phyloP scores from a whole-genome alignment of 106 monocot genomes.

The Phalaenopsis equestris region DNA sequence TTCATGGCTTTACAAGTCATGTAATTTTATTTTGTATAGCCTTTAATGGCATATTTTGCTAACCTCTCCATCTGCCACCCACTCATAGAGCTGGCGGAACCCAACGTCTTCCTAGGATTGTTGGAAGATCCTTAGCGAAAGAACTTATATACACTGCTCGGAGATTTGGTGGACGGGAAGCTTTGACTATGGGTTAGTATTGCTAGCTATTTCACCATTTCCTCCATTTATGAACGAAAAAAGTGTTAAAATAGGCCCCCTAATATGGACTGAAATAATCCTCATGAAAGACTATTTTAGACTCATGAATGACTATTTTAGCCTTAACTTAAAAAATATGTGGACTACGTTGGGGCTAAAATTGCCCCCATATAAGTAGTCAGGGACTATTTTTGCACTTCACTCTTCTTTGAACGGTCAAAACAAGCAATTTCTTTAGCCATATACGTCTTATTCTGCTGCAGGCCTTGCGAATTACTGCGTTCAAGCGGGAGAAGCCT shows the following conservation, averaged over 20 bases:
- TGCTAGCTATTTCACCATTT: background rate
- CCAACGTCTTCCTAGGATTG: constrained; percentile 76
- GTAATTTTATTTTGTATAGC: too few species aligned
- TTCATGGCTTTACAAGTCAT: too few species aligned
- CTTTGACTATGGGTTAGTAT: constrained; percentile 54
- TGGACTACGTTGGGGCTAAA: too few species aligned
- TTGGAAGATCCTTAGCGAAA: constrained; percentile 72
- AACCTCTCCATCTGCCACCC: background rate
- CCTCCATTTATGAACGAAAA: background rate
- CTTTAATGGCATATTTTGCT: background rate
- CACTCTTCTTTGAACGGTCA: background rate
- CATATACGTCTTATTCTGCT: background rate
- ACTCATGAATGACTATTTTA: too few species aligned
- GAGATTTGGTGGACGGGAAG: constrained; percentile 58
- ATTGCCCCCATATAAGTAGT: too few species aligned
- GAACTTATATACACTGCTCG: constrained; percentile 88
- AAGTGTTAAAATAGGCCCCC: too few species aligned
- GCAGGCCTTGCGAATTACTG: constrained; percentile 89
- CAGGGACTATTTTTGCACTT: too few species aligned
- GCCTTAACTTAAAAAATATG: too few species aligned
- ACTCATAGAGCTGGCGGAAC: constrained; percentile 82
- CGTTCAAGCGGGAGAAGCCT: constrained; percentile 81
- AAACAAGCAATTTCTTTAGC: background rate
- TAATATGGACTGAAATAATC: too few species aligned
- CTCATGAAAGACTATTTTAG: too few species aligned